Evolutionary conservation across 352 stramenopile genomes (phyloP), one percentile per base, ranked within the genome.

Genomic region (Pythium apleroticum): DNA sequence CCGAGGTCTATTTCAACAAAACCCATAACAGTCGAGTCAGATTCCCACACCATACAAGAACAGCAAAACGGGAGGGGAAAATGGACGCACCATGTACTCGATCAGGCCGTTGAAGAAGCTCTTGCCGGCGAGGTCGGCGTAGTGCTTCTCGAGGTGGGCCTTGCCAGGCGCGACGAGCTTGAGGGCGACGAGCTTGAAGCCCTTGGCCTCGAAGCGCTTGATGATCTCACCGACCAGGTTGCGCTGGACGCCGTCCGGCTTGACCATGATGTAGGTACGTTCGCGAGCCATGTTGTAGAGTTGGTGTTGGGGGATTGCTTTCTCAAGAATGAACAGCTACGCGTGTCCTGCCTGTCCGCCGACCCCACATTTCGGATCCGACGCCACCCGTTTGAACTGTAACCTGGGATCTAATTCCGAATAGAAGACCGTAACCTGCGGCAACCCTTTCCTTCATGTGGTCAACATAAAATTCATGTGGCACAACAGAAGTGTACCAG

Each of bases 241-340:
- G 71, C 97, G 91, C 84, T 99, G 96, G 71, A 99, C 97, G 60
- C 97, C 97, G 73, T 99, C 97, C 52, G 97, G 97, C 90, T 99
- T 99, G 83, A 99, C 96, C 95, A 96, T 96, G 71, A 97, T 97
- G 75, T 84, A 90, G 56, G 81, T 90, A 59, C 76, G 78, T 84
- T 90, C 81, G 65, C 73, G 77, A 43, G 74, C 72, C 76, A 85
- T 85, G 60, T 48, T 76, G 63, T 33, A 4, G 46, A 28, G 53
- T n/a, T 33, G 33, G 27, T 59, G 53, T 25, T 57, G 27, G 31
- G 20, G 22, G 46, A 45, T 30, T 60, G 33, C 54, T 59, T 64
- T 69, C 52, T 55, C 54, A 64, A 62, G 55, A 69, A 54, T 69
- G 63, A 62, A 25, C 24, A 17, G 19, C 19, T 37, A 20, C 17